A percentile compares a stretch with the other conserved stretches of the same genome.
Conservation (phyloP, 306 rosid species). For the Dalbergia oliveri region DNA sequence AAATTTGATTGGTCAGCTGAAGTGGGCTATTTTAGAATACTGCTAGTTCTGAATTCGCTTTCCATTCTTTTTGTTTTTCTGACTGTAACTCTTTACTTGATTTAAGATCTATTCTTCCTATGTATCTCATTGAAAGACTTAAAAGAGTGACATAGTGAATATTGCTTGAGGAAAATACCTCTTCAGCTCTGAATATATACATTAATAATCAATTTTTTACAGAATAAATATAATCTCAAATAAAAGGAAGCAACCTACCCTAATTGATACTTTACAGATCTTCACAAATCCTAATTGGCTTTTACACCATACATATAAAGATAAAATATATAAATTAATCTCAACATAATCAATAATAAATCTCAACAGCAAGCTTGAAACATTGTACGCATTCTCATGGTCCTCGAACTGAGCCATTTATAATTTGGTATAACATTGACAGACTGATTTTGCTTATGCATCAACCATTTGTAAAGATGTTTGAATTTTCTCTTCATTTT, state of each 20-base stretch:
- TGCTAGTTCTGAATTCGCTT: slow-evolving; percentile 17
- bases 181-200: too few species aligned
- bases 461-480: slow-evolving; percentile 22
- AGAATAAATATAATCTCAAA: too few species aligned
- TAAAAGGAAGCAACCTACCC: too few species aligned
- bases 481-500: neutral
- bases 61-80: slow-evolving; percentile 9
- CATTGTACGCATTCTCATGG: slow-evolving; percentile 26
- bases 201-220: too few species aligned
- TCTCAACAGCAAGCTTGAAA: neutral
- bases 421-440: neutral
- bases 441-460: slow-evolving; percentile 17
- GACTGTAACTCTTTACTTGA: neutral
- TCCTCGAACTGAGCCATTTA: slow-evolving; percentile 21
- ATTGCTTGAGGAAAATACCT: too few species aligned
- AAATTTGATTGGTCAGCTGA: slow-evolving; percentile 14
- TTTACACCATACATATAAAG: too few species aligned
- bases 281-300: too few species aligned
- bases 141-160: too few species aligned
- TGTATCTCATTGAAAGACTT: neutral
- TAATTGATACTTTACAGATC: too few species aligned
- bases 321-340: too few species aligned
- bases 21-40: slow-evolving; percentile 8
- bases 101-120: neutral
- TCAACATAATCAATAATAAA: too few species aligned